Base-by-base conservation (phyloP, 1,284 basidiomycete genomes). In the Ceratobasidium papillatum region DNA sequence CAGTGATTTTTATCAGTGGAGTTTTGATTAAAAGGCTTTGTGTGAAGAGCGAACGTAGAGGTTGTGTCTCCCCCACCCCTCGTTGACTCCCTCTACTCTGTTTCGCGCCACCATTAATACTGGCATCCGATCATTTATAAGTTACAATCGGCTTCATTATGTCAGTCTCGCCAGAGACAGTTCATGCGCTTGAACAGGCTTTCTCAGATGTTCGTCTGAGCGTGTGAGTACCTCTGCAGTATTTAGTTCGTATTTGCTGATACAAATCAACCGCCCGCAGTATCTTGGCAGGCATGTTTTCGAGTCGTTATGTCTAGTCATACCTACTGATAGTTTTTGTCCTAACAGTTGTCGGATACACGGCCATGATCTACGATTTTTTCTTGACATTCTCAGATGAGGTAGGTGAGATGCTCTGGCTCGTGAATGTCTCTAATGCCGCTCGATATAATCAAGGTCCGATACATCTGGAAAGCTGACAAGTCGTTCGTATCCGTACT, bases 311-410 rank as follows among this genome's bases (percentile, higher is more conserved):
- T 30, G 3, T 30, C 19, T 3, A 17, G 7, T 9, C 2, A 5
- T 52, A 25, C 27, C 25, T 9, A 19, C 51, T 52, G 14, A 52
- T 30, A 5, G 3, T 30, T 27, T 27, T 7, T 4, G 25, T 62
- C 27, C 11, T n/a, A 30, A 38, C 32, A 76, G 75, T 58, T 30
- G 69, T 64, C 30, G 75, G 75, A 19, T 76, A 45, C 43, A 59
- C 72, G 1, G 41, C 56, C 0, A n/a, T 76, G 62, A 58, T 74
- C 4, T 76, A 74, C 43, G 75, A 76, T 38, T 61, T 74, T 30
- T 43, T 74, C 19, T 51, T 66, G 38, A 76, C 71, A 12, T 58
- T 76, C 38, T 34, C 75, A 12, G 75, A 76, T 34, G 75, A 76
- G 69, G 75, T 76, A 62, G 19, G 32, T n/a, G 8, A 9, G 4